Evolutionary conservation across 2,329 filamentous ascomycete genomes (phyloP).

Genomic region (Furcasterigmium furcatum): DNA sequence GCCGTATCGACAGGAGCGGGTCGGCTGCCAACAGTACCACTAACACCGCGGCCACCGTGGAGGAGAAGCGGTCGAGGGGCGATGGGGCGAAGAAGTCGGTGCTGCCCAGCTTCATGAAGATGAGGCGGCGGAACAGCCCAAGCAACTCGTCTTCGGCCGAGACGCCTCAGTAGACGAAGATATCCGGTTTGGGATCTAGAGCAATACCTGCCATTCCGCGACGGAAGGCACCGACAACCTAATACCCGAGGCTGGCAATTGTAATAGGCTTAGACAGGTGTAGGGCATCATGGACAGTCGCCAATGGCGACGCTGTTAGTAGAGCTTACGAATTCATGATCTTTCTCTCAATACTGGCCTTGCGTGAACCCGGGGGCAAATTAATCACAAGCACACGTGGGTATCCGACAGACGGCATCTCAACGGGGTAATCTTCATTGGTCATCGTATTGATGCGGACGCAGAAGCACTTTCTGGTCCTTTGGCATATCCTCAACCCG

Average conservation of each 20-base stretch:
- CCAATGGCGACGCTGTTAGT: too few relatives aligned
- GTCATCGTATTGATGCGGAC: background rate
- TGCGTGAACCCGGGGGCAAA: too few relatives aligned
- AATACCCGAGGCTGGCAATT: too few relatives aligned
- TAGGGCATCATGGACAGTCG: too few relatives aligned
- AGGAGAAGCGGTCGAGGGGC: slow-evolving; percentile 7
- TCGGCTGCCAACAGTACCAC: slow-evolving; percentile 4
- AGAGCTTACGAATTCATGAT: too few relatives aligned
- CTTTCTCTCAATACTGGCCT: too few relatives aligned
- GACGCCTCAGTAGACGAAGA: background rate
- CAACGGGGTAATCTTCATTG: background rate
- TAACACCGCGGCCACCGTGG: background rate
- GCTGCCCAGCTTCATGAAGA: slow-evolving; percentile 11
- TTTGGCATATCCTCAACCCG: slow-evolving; percentile 1
- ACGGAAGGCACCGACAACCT: too few relatives aligned
- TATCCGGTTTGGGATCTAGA: too few relatives aligned
- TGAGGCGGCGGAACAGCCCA: slow-evolving; percentile 10
- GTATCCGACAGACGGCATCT: too few relatives aligned
- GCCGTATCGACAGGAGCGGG: slow-evolving; percentile 21
- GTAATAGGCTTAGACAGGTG: too few relatives aligned
- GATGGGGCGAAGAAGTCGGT: background rate
- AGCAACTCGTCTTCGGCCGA: background rate
- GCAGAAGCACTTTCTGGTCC: background rate
- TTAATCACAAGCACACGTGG: too few relatives aligned
- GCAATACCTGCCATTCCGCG: too few relatives aligned